These are phyloP conservation scores for Tylopilus cervinicoccineus DNA, from an alignment of 768 basidiomycete genomes.

Conservation along the genomic window DNA sequence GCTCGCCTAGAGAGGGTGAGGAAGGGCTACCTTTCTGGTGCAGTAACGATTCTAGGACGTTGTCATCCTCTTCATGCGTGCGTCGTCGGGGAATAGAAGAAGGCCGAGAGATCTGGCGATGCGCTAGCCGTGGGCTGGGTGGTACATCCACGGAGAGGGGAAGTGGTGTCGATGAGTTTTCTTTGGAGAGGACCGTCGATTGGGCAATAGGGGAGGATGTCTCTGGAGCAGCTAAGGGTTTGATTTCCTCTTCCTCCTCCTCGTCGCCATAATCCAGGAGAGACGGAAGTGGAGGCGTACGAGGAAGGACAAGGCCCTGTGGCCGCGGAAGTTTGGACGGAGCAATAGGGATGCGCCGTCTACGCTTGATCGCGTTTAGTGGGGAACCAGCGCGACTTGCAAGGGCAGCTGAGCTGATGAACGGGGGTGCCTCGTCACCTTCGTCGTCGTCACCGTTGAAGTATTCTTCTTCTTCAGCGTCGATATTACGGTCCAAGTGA, in stretches of 20 bases:
- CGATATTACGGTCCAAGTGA: conserved; percentile 46
- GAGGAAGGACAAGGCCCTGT: conserved; percentile 38
- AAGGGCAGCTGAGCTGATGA: conserved; percentile 25
- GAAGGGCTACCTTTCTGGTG: conserved; percentile 34
- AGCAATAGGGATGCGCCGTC: conserved; percentile 46
- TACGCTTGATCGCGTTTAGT: conserved; percentile 50
- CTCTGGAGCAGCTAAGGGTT: conserved; percentile 15
- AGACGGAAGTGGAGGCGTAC: conserved; percentile 51
- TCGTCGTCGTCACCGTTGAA: conserved; percentile 91
- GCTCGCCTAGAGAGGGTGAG: conserved; percentile 34
- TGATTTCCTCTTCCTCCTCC: conserved; percentile 43
- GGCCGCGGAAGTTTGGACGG: conserved; percentile 46
- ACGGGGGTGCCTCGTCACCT: conserved; percentile 38
- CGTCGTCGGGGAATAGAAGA: conserved; percentile 46
- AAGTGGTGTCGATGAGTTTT: conserved; percentile 22
- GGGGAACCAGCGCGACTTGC: conserved; percentile 29
- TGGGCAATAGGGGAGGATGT: conserved; percentile 6
- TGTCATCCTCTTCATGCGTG: conserved; percentile 48
- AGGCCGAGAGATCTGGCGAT: conserved; percentile 35
- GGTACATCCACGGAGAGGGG: conserved; percentile 34
- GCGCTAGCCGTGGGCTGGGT: conserved; percentile 36
- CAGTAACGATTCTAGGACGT: conserved; percentile 53
- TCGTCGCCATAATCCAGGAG: conserved; percentile 79
- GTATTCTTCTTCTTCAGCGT: conserved; percentile 87
- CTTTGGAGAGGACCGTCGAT: conserved; percentile 14